Evolutionary conservation across 495 filamentous ascomycete genomes (phyloP), one percentile per base, ranked within the genome.

Genomic region (Penicillium parvum): DNA sequence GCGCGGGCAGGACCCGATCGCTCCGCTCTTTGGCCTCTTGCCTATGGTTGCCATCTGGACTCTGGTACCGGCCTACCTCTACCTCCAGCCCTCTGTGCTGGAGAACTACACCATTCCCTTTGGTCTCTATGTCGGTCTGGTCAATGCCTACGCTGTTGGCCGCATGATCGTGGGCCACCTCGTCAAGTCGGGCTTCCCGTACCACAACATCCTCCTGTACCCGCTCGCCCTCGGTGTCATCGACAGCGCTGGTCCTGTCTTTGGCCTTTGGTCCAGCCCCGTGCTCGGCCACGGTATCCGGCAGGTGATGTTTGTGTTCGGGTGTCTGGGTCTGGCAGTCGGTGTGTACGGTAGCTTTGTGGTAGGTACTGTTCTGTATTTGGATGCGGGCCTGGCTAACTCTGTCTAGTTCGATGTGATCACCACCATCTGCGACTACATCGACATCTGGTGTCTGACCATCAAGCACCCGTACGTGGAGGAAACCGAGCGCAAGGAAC

Each of bases 381-480:
- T 1, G 16, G 14, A 42, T 40, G 12, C 11, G 14, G 12, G n/a
- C 20, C 5, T 14, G 14, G 32, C 25, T 41, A 2, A 12, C 26
- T 20, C 30, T 36, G 10, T 20, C 38, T 41, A 82, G 77, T 68
- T 86, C 32, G 92, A 96, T 62, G 88, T 97, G 21, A 94, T 97
- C 49, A 86, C 89, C 8, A 91, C 89, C 17, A 98, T 98, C 55
- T 98, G 92, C 61, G 92, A 97, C 57, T 94, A 95, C 61, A 74
- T 96, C 41, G 92, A 98, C 62, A 98, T 98, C 55, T 96, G 88
- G 87, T 98, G 92, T 57, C 72, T 97, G 64, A 95, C 85, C 0
- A 98, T 98, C 63, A 98, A 98, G 74, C 83, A 72, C 42, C 69
- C 69, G 1, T 64, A 60, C 30, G 49, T 59, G 17, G 67, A 69